Conservation (phyloP, 2,329 filamentous ascomycete genomes). For the Colletotrichum theobromicola region DNA sequence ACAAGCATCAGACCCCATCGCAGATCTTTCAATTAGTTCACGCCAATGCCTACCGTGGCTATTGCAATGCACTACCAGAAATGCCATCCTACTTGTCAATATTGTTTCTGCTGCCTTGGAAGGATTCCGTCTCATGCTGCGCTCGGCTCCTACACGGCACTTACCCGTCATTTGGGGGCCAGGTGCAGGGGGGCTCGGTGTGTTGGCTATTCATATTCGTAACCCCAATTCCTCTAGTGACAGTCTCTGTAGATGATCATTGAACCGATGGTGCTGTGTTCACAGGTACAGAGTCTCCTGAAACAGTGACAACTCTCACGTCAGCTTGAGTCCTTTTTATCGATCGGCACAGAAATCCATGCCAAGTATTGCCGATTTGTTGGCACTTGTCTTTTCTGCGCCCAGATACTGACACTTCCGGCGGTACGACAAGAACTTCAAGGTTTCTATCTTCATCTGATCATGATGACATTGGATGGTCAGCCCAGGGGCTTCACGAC, state of each 20-base stretch:
- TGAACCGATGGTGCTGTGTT: background rate
- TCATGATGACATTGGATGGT: background rate
- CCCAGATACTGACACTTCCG: no score
- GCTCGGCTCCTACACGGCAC: background rate
- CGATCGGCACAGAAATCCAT: background rate
- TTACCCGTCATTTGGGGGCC: background rate
- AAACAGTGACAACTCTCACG: background rate
- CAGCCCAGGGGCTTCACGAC: background rate
- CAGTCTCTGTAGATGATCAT: background rate
- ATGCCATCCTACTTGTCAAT: background rate
- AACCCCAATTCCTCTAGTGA: background rate
- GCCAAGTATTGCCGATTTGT: background rate
- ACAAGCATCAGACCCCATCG: background rate
- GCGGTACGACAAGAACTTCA: background rate
- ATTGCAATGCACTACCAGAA: background rate
- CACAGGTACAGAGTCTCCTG: background rate
- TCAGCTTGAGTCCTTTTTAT: background rate
- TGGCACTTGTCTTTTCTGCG: no score
- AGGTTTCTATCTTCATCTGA: background rate
- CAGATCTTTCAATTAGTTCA: background rate
- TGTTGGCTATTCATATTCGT: fast-evolving
- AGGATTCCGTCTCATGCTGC: background rate
- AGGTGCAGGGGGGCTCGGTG: background rate
- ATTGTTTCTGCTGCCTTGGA: background rate
- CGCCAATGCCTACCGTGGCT: background rate